Percentiles rank a stretch among this genome's conserved stretches.
Conservation (phyloP, 805 yeast genomes). For the Wickerhamomyces rabaulensis region DNA sequence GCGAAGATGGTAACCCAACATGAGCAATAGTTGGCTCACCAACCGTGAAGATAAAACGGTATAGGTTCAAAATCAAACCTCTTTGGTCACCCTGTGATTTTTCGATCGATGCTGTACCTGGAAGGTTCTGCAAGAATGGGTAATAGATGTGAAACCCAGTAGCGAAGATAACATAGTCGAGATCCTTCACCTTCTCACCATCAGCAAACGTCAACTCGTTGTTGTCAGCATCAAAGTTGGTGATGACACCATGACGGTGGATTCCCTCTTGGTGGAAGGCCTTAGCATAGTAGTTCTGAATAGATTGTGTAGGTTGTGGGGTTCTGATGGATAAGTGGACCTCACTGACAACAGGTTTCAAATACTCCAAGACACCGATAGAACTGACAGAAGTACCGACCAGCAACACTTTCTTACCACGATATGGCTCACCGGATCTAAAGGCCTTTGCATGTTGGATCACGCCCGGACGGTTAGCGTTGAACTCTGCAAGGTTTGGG, state of each 20-base stretch:
- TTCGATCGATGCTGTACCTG: conserved; percentile 12
- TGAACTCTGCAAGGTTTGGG: conserved; percentile 39
- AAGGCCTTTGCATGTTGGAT: conserved; percentile 26
- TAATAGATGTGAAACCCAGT: conserved; percentile 37
- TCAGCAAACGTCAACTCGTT: conserved; percentile 7
- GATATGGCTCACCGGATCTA: conserved; percentile 33
- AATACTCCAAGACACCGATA: conserved; percentile 34
- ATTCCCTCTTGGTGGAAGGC: conserved; percentile 11
- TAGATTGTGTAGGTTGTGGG: not conserved
- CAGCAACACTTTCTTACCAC: conserved; percentile 32
- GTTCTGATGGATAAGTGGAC: conserved; percentile 11
- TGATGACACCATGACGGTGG: conserved; percentile 7
- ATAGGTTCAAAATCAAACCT: conserved; percentile 26
- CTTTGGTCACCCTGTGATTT: conserved; percentile 4
- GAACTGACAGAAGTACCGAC: conserved; percentile 38
- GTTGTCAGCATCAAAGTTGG: conserved; percentile 6
- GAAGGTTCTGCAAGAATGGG: conserved; percentile 24
- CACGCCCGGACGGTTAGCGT: conserved; percentile 32
- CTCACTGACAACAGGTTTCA: conserved; percentile 15
- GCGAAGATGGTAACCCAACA: conserved; percentile 22
- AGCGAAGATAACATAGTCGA: conserved; percentile 32
- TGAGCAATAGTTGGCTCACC: conserved; percentile 34
- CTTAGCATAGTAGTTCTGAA: conserved; percentile 7
- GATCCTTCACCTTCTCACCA: conserved; percentile 24
- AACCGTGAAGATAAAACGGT: conserved; percentile 32